Evolutionary conservation across 768 basidiomycete genomes (phyloP), one percentile per base, ranked within the genome.

Genomic region (Lactifluus volemus): DNA sequence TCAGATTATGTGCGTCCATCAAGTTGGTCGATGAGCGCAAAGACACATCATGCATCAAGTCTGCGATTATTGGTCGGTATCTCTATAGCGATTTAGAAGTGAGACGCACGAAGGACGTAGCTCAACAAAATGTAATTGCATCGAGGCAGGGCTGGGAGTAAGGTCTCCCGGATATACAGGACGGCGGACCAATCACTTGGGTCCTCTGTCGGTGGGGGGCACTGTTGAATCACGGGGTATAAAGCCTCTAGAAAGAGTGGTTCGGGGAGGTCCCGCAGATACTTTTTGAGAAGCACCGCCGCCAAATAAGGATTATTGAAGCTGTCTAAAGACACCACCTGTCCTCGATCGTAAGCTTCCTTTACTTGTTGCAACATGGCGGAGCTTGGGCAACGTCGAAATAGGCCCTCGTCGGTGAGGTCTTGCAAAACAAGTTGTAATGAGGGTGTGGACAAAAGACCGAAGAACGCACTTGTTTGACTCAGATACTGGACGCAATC

Each of bases 211-310:
- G 82, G 75, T 21, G 70, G 61, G 7, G 92, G 92, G 73, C 92
- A 94, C 59, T 79, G 78, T 41, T 78, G 79, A 44, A 93, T 82
- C 39, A 77, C 55, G 6, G 82, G 77, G 70, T 92, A 93, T 14
- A 85, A 70, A 5, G 68, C 70, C 71, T 90, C 89, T 0, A 86
- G 81, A 65, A 94, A 89, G n/a, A 89, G 73, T 4, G 92, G 87
- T 53, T 82, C 79, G 2, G 89, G 89, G 1, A 94, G 75, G 70
- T 92, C 89, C 41, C 89, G 81, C 29, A 94, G 73, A 69, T 88
- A 92, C 69, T 90, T 92, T 76, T 94, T 93, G 57, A 94, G 73
- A 39, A 94, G 77, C 1, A 93, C 92, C 9, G 92, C 89, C 3
- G 89, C 88, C 1, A 94, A 78, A 71, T 89, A 80, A 6, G 89